Base-by-base conservation (phyloP, 1,284 basidiomycete species). In the Rhodotorula sp. region DNA sequence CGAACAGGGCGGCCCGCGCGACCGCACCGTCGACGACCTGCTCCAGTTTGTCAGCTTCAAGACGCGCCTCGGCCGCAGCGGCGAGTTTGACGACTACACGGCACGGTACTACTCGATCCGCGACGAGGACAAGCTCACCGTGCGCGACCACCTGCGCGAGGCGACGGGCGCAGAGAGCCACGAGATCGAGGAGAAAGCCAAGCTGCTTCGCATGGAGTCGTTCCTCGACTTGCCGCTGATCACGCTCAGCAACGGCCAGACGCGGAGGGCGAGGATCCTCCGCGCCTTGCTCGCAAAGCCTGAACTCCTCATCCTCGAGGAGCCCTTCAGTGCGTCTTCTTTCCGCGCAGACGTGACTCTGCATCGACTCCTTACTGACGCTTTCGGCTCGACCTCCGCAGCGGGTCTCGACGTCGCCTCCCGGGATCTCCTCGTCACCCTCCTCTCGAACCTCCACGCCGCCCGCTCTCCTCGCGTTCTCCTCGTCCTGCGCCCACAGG, bases 211-310 rank as follows among this genome's bases (percentile, higher is more conserved):
- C 62, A 77, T 67, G 74, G 79, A n/a, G 49, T 68, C 16, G 42
- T 86, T 93, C 50, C 82, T 96, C n/a, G 89, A 94, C 78, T 78
- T 94, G 9, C 94, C 93, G 0, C 81, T 90, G 23, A 85, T 96
- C 10, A 90, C 91, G 1, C 81, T 98, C 62, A 92, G 90, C 73
- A 96, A 96, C 77, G 96, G 96, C 0, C 96, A 99, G 83, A 97
- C 90, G 27, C 83, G 96, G 50, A 83, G 93, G 41, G 93, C 93
- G 7, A 84, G 94, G 61, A 91, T 99, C 58, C 84, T 91, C 4
- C 88, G 88, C 74, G 91, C 92, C 0, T 81, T 98, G 14, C 81
- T 97, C 54, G 84, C 82, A 23, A 84, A 85, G 54, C 91, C 92
- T 0, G 85, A 88, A 70, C 76, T 97, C 60, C 80, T 96, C 27